Evolutionary conservation across 208 protist species (phyloP).

Genomic region (Leishmania guyanensis): DNA sequence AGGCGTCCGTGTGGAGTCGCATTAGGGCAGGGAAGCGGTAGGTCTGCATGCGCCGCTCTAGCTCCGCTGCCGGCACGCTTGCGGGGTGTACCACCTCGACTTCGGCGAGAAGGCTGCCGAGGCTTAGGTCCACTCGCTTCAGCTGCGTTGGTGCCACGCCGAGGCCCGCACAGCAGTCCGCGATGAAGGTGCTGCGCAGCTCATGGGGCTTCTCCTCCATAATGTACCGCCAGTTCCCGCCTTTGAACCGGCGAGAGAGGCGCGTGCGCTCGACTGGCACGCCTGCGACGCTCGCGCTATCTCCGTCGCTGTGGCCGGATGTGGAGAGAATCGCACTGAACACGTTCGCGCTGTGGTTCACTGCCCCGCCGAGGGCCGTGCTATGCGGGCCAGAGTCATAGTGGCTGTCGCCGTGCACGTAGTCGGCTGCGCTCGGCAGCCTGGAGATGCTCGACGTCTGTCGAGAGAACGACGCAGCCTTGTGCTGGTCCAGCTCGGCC

Average conservation of each 20-base stretch:
- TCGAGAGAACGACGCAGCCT: neutral
- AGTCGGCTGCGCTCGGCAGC: conserved; percentile 5
- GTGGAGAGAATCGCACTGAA: conserved; percentile 2
- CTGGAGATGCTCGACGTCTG: neutral
- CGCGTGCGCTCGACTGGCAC: conserved; percentile 19
- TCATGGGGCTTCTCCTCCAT: conserved; percentile 55
- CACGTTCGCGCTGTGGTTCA: neutral
- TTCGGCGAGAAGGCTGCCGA: conserved; percentile 34
- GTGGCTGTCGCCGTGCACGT: conserved; percentile 8
- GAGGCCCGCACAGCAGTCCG: conserved; percentile 50
- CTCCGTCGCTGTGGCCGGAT: neutral
- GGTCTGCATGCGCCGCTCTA: conserved; percentile 40
- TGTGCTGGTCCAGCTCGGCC: conserved; percentile 1
- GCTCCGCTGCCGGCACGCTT: conserved; percentile 34
- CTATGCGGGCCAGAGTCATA: neutral
- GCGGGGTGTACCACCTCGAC: conserved; percentile 47
- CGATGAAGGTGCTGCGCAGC: conserved; percentile 37
- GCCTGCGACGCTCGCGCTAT: neutral
- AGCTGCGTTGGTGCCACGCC: conserved; percentile 49
- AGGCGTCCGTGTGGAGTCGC: conserved; percentile 37
- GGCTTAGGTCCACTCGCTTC: conserved; percentile 25
- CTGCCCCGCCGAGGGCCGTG: neutral
- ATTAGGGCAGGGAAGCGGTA: conserved; percentile 47
- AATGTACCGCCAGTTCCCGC: conserved; percentile 57
- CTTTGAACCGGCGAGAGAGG: conserved; percentile 41